Percentiles rank a stretch among this genome's conserved stretches.
These are phyloP conservation scores for Apocynum venetum DNA, from an alignment of 257 asterid species.

Conservation along the genomic window DNA sequence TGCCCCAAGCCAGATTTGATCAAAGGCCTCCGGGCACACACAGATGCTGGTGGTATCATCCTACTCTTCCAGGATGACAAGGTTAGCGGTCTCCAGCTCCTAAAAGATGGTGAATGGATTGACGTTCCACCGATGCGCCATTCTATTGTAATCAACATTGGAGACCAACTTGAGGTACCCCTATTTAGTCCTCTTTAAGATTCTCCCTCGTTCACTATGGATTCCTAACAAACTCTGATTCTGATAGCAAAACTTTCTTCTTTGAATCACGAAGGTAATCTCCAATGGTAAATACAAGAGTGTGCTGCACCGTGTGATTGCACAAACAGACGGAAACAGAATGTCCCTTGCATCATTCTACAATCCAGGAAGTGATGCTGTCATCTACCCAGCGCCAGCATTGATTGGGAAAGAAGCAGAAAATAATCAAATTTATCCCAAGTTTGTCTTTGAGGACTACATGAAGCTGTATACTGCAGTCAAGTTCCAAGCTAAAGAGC, in stretches of 20 bases:
- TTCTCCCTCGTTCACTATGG: background rate
- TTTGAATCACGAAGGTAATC: conserved; percentile 35
- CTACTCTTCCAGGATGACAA: conserved; percentile 72
- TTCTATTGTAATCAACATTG: conserved; percentile 62
- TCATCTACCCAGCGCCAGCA: conserved; percentile 54
- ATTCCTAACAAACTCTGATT: background rate
- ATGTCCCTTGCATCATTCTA: conserved; percentile 69
- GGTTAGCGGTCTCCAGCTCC: conserved; percentile 75
- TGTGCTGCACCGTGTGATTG: conserved; percentile 52
- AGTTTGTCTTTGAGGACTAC: conserved; percentile 72
- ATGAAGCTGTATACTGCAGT: conserved; percentile 64
- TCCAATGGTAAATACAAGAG: conserved; percentile 66
- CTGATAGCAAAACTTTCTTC: background rate
- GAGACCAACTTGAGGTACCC: conserved; percentile 67
- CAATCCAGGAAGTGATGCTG: conserved; percentile 64
- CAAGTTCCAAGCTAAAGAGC: conserved; percentile 72
- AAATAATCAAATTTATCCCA: conserved; percentile 45
- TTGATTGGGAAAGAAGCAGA: conserved; percentile 45
- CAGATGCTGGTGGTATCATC: conserved; percentile 73
- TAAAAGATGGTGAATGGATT: conserved; percentile 61
- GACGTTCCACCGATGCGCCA: conserved; percentile 77
- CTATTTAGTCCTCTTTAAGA: background rate
- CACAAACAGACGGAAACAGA: conserved; percentile 51
- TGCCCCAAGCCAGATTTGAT: conserved; percentile 68
- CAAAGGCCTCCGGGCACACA: conserved; percentile 78